phyloP scores from a whole-genome alignment of 805 yeast genomes.

The Blastobotrys attinorum region DNA sequence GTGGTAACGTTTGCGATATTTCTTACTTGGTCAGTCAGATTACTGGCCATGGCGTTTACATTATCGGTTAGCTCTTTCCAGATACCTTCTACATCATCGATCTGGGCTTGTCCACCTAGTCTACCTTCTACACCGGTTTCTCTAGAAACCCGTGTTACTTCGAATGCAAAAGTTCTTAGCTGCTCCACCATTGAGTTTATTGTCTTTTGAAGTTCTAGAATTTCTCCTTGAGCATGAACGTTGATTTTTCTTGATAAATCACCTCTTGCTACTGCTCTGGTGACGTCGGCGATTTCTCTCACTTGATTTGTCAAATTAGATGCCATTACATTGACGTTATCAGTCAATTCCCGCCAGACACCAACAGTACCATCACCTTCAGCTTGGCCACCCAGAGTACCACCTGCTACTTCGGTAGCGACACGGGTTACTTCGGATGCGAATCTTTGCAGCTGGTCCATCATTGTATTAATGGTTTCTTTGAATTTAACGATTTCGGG shows the following conservation, averaged over 20 bases:
- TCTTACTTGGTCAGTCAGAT: conserved; percentile 80
- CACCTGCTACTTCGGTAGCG: conserved; percentile 86
- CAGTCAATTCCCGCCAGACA: conserved; percentile 80
- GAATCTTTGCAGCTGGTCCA: conserved; percentile 77
- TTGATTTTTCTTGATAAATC: conserved; percentile 76
- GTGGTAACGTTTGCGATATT: conserved; percentile 83
- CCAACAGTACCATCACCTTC: conserved; percentile 80
- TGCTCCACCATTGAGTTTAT: conserved; percentile 87
- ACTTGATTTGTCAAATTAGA: conserved; percentile 80
- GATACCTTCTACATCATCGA: conserved; percentile 72
- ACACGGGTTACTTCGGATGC: conserved; percentile 77
- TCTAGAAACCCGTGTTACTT: conserved; percentile 78
- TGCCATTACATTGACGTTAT: conserved; percentile 87
- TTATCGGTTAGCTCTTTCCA: conserved; percentile 85
- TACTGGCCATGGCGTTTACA: conserved; percentile 84
- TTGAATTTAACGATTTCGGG: conserved; percentile 77
- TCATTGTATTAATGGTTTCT: conserved; percentile 77
- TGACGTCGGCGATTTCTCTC: conserved; percentile 83
- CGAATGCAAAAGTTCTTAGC: conserved; percentile 73
- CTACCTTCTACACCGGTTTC: conserved; percentile 89
- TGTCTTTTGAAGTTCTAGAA: conserved; percentile 74
- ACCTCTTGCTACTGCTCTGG: conserved; percentile 82
- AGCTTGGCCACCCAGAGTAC: conserved; percentile 85
- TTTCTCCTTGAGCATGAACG: conserved; percentile 90
- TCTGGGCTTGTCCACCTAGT: conserved; percentile 80